Evolutionary conservation across 176 grass and related monocot species (phyloP), one percentile per base, ranked within the genome.

Genomic region (Ampelocalamus luodianensis): DNA sequence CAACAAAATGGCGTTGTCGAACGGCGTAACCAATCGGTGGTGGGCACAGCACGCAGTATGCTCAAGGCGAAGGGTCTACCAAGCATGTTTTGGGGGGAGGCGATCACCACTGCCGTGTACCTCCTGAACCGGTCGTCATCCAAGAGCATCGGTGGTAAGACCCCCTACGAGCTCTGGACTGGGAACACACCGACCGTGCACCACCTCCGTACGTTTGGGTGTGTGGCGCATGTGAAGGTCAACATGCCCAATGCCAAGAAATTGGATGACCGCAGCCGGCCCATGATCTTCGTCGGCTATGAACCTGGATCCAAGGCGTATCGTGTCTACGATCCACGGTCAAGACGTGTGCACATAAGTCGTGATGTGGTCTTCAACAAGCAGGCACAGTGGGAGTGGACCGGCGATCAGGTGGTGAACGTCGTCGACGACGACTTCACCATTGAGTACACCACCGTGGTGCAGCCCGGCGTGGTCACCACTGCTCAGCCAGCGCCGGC

Each of bases 101-200:
- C n/a, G 0, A 3, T 61, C 3, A 4, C 0, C 1, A 26, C 8
- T 1, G 58, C 22, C 0, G n/a, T 26, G 0, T 61, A 61, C 3
- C 8, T 61, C n/a, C 9, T 61, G 4, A 61, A 61, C 0, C 8
- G 58, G 0, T 61, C 58, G 0, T 4, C 58, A 0, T 7, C n/a
- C 8, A n/a, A 3, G 1, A 26, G n/a, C n/a, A 23, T 12, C 3
- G n/a, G 8, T 1, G 58, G 58, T 9, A 61, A 61, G n/a, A 61
- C n/a, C 58, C 0, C 58, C 22, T 61, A 24, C 0, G n/a, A 26
- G 0, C n/a, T 23, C 0, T 61, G 58, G n/a, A 61, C 1, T 0
- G n/a, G 58, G 3, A 10, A 0, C 0, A 2, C 0, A 0, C 58
- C n/a, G 0, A 4, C 9, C n/a, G n/a, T 26, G 3, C 18, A 61